Evolutionary conservation across 192 early-diverging fungal species (phyloP).

Genomic region (Physocladia obscura): DNA sequence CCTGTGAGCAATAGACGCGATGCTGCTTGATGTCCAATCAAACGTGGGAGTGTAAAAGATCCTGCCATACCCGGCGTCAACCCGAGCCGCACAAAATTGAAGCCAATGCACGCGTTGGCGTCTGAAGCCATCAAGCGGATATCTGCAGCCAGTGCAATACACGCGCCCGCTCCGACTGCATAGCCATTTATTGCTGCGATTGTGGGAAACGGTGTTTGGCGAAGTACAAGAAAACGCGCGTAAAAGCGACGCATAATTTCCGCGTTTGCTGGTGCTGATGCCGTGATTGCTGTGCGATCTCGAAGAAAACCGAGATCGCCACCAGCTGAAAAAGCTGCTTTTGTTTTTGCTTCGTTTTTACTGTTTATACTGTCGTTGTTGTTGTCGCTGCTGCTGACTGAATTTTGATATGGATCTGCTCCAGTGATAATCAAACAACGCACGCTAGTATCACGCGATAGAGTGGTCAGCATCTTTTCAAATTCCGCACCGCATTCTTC

Average conservation of each 20-base stretch:
- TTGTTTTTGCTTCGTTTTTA: neutral
- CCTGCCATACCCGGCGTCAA: constrained; percentile 25
- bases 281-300: constrained; percentile 3
- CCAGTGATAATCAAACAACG: constrained; percentile 11
- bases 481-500: constrained; percentile 29
- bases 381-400: too few species aligned
- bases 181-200: constrained; percentile 41
- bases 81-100: constrained; percentile 28
- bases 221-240: constrained; percentile 25
- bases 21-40: constrained; percentile 36
- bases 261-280: constrained; percentile 15
- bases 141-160: constrained; percentile 20
- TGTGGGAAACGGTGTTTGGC: constrained; percentile 24
- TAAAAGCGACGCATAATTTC: constrained; percentile 38
- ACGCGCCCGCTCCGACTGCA: constrained; percentile 33
- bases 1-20: constrained; percentile 36
- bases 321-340: constrained; percentile 12
- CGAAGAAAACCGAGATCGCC: constrained; percentile 30
- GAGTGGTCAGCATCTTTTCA: neutral
- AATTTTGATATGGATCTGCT: neutral
- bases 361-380: neutral
- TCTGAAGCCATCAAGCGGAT: constrained; percentile 26
- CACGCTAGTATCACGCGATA: constrained; percentile 4
- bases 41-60: constrained; percentile 28
- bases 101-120: constrained; percentile 30